Conservation (phyloP, 139 green algal genomes). For the Tetraselmis striata region DNA sequence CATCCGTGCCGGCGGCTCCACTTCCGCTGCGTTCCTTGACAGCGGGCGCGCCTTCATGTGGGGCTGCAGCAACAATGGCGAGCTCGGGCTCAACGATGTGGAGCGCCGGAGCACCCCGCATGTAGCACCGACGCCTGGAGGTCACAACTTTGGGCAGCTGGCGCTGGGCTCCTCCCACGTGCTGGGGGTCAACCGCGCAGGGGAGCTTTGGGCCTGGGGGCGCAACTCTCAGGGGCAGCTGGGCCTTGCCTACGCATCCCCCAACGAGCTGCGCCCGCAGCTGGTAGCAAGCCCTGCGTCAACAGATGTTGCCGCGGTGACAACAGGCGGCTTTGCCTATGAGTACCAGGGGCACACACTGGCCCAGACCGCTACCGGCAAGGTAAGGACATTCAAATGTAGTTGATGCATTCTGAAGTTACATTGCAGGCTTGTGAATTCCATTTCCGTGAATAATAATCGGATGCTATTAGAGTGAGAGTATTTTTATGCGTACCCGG, state of each 20-base stretch:
- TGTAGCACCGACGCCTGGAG: not conserved
- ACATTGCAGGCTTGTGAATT: too few species aligned
- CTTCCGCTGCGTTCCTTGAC: not conserved
- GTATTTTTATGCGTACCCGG: too few species aligned
- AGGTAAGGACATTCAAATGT: slow-evolving; percentile 7
- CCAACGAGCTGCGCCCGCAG: slow-evolving; percentile 7
- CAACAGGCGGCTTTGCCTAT: slow-evolving; percentile 6
- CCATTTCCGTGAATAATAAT: too few species aligned
- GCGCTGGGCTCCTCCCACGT: slow-evolving; percentile 13
- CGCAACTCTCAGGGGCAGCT: slow-evolving; percentile 17
- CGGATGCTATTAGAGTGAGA: too few species aligned
- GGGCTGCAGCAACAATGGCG: slow-evolving; percentile 21
- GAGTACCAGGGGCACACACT: slow-evolving; percentile 9
- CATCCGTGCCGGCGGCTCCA: slow-evolving; percentile 9
- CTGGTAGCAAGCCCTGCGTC: not conserved
- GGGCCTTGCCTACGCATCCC: slow-evolving; percentile 3
- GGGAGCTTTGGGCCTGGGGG: slow-evolving; percentile 20
- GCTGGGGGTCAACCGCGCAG: slow-evolving; percentile 7
- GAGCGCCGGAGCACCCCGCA: slow-evolving; percentile 3
- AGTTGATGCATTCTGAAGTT: too few species aligned
- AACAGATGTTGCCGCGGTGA: slow-evolving; percentile 1
- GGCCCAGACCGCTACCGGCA: slow-evolving; percentile 5
- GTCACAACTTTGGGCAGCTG: not conserved
- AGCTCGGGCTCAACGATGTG: slow-evolving; percentile 19
- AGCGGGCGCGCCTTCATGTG: slow-evolving; percentile 17